Conservation (phyloP, 2,329 filamentous ascomycete species). For the Nemania abortiva region DNA sequence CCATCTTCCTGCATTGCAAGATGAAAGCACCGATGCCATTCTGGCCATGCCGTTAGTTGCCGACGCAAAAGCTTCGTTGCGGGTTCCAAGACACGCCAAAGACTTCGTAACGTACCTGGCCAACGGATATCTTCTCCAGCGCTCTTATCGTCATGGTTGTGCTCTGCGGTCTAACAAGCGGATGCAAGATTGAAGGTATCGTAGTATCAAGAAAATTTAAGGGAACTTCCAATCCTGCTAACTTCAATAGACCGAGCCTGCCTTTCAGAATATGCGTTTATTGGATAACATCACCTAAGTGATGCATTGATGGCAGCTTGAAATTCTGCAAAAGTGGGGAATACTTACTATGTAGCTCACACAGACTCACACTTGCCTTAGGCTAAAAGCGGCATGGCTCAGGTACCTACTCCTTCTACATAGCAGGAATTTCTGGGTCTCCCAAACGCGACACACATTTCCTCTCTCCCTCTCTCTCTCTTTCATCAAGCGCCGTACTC, state of each 20-base stretch:
- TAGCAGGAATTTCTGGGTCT: constrained; percentile 33
- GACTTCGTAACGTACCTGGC: constrained; percentile 60
- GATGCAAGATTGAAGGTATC: constrained; percentile 4
- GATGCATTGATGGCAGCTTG: too few relatives aligned
- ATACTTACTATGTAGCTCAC: too few relatives aligned
- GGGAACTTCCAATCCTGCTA: background rate
- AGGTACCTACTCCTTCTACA: background rate
- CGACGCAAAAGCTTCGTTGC: background rate
- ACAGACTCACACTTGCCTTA: too few relatives aligned
- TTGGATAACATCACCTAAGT: too few relatives aligned
- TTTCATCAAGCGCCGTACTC: constrained; percentile 29
- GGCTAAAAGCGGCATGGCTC: background rate
- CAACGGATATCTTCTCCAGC: constrained; percentile 63
- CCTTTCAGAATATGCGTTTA: too few relatives aligned
- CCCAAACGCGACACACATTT: constrained; percentile 46
- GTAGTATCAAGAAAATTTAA: constrained; percentile 40
- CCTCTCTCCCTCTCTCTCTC: constrained; percentile 20
- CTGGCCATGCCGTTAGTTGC: constrained; percentile 58
- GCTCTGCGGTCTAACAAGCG: constrained; percentile 46
- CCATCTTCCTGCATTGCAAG: constrained; percentile 94
- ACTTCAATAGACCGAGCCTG: too few relatives aligned
- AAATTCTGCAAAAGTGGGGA: too few relatives aligned
- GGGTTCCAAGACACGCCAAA: too few relatives aligned
- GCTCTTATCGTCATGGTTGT: constrained; percentile 68
- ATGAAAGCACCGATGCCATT: constrained; percentile 98